phyloP scores from a whole-genome alignment of 116 monocot genomes.

The Iris pallida region DNA sequence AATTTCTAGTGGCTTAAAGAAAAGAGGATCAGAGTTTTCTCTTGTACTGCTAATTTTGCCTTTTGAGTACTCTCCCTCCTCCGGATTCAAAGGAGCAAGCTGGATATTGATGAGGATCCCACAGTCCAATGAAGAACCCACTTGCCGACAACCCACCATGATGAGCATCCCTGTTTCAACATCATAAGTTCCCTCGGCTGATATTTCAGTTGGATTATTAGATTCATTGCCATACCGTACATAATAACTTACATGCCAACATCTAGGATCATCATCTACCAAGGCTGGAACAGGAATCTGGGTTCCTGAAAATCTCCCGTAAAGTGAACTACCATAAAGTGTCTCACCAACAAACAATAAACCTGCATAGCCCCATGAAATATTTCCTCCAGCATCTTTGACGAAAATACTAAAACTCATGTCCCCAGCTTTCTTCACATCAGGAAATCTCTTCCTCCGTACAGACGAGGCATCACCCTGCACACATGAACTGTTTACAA shows the following conservation, averaged over 20 bases:
- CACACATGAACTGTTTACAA: constrained; percentile 28
- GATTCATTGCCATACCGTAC: constrained; percentile 15
- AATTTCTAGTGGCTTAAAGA: constrained; percentile 55
- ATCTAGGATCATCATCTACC: constrained; percentile 9
- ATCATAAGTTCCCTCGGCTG: constrained; percentile 73
- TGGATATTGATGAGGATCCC: constrained; percentile 40
- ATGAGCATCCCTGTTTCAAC: constrained; percentile 50
- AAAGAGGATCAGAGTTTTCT: constrained; percentile 49
- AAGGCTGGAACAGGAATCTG: neutral
- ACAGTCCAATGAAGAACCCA: constrained; percentile 36
- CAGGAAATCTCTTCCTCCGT: constrained; percentile 33
- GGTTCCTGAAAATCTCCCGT: neutral
- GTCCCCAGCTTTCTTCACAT: constrained; percentile 28
- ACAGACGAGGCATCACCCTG: neutral
- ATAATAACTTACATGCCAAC: constrained; percentile 55
- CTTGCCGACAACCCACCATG: constrained; percentile 52
- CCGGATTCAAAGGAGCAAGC: constrained; percentile 36
- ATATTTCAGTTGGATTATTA: constrained; percentile 28
- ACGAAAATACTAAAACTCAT: constrained; percentile 43
- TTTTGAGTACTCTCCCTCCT: constrained; percentile 34
- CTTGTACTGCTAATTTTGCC: constrained; percentile 65
- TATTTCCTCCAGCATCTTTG: constrained; percentile 17
- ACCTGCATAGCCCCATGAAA: constrained; percentile 30
- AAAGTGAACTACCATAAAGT: constrained; percentile 15
- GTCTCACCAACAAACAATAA: constrained; percentile 42